Evolutionary conservation across 768 basidiomycete species (phyloP).

Genomic region (Termitomyces sp.): DNA sequence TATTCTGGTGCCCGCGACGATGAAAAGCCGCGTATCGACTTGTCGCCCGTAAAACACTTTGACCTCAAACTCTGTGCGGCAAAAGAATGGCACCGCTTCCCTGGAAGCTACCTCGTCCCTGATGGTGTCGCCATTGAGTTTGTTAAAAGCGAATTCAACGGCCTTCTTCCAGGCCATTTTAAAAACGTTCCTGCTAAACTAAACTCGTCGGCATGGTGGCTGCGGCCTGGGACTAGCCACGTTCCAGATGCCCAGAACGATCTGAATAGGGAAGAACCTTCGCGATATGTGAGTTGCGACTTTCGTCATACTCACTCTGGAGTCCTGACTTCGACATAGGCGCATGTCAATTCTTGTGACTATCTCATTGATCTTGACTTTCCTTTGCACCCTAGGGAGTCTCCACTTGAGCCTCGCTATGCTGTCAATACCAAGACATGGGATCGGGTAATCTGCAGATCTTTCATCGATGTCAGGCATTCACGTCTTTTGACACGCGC

Average conservation of each 20-base stretch:
- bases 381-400: slow-evolving; percentile 54
- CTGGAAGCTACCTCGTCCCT: slow-evolving; percentile 85
- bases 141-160: slow-evolving; percentile 88
- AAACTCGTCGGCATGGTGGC: slow-evolving; percentile 36
- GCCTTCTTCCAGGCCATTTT: slow-evolving; percentile 85
- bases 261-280: slow-evolving; percentile 71
- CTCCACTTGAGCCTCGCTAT: slow-evolving; percentile 75
- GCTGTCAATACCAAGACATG: slow-evolving; percentile 58
- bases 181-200: slow-evolving; percentile 25
- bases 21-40: slow-evolving; percentile 49
- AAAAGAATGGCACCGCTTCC: slow-evolving; percentile 97
- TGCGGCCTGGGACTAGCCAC: slow-evolving; percentile 54
- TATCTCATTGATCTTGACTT: slow-evolving; percentile 91
- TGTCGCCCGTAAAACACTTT: slow-evolving; percentile 62
- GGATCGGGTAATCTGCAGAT: slow-evolving; percentile 75
- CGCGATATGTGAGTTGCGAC: slow-evolving; percentile 60
- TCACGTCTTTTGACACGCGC: slow-evolving; percentile 69
- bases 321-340: slow-evolving; percentile 33
- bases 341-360: slow-evolving; percentile 68
- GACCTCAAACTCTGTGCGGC: slow-evolving; percentile 78
- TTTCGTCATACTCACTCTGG: not conserved
- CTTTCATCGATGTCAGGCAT: slow-evolving; percentile 79
- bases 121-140: slow-evolving; percentile 79
- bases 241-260: slow-evolving; percentile 77
- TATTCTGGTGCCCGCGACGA: slow-evolving; percentile 33